Evolutionary conservation across 225 moss, liverwort and hornwort genomes (phyloP), one percentile per base, ranked within the genome.

Genomic region (Pleurozium schreberi): DNA sequence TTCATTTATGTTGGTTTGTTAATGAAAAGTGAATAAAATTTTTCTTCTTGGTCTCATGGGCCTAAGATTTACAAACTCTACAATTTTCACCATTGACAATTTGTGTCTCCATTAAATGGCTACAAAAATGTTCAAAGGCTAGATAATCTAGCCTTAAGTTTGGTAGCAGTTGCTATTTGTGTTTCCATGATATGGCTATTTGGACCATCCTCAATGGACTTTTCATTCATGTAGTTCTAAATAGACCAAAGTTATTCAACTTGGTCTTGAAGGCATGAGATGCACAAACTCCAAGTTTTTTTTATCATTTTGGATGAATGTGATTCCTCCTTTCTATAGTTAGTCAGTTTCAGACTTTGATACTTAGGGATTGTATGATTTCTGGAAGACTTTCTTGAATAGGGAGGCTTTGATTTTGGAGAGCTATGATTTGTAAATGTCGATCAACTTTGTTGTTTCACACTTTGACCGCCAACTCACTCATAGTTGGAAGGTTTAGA

Each of bases 401-500:
- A 0, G 21, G 3, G 4, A n/a, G 38, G 38, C 67, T 38, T 67
- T 67, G 38, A 21, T 67, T n/a, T 38, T 67, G 5, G 21, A 12
- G 21, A 36, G 21, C n/a, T 6, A 67, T 67, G 20, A 38, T 21
- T 67, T 0, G 2, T 1, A 12, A 4, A n/a, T 67, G 6, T 67
- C n/a, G n/a, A n/a, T n/a, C 21, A 67, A 21, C 21, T n/a, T 67
- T n/a, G 12, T n/a, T 67, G 7, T 38, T 21, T n/a, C 4, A 67
- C 2, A 67, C 6, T n/a, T 38, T 38, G 21, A 67, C 2, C 0
- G 1, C 21, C 2, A 25, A 11, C 1, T 12, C 67, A 67, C 12
- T 67, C 21, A n/a, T 22, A 21, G 67, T 1, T 38, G 0, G 7
- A 21, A 21, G 67, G 3, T 38, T 38, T 38, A 21, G 12, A 38